Base-by-base conservation (phyloP, 352 stramenopile genomes). In the Peronospora belbahrii region DNA sequence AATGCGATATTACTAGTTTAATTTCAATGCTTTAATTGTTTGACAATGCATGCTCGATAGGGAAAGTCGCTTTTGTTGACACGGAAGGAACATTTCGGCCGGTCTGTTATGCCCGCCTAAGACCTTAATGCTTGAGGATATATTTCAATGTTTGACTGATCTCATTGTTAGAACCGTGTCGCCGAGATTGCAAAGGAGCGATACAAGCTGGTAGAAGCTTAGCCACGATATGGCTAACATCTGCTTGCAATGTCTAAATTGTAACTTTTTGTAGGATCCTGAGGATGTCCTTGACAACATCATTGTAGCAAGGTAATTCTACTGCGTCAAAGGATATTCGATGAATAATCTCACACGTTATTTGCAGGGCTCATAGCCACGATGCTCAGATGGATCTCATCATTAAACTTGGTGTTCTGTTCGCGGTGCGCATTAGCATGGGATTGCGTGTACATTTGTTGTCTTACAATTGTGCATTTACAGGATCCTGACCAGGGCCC, bases 211-310 rank as follows among this genome's bases (percentile, higher is more conserved):
- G 75, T 87, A 45, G 8, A 22, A 5, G 22, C 11, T 32, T 9
- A 22, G n/a, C 7, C 14, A 13, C 3, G n/a, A 44, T 18, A 13
- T 55, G 4, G 5, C 30, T 37, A 40, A 5, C 0, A 22, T 20
- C 1, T 28, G 17, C 2, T 18, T 25, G 22, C 9, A 2, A 33
- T 15, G 13, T 43, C 37, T 48, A 28, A n/a, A 49, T 6, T 28
- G 25, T n/a, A 18, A 27, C 28, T 15, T 22, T 25, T 32, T 14
- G 25, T 24, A 62, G 54, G 83, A 97, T 42, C 58, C 81, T 17
- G 61, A 79, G 0, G 89, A 96, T 24, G 75, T 95, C n/a, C 69
- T 97, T 17, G 90, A 97, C 54, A 97, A 97, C 64, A 94, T 97
- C 40, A 88, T 97, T 34, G 75, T 96, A 27, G 88, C 87, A 11